These are phyloP conservation scores for Cryptosporidium xiaoi DNA, from an alignment of 169 alveolate genomes.

Conservation along the genomic window DNA sequence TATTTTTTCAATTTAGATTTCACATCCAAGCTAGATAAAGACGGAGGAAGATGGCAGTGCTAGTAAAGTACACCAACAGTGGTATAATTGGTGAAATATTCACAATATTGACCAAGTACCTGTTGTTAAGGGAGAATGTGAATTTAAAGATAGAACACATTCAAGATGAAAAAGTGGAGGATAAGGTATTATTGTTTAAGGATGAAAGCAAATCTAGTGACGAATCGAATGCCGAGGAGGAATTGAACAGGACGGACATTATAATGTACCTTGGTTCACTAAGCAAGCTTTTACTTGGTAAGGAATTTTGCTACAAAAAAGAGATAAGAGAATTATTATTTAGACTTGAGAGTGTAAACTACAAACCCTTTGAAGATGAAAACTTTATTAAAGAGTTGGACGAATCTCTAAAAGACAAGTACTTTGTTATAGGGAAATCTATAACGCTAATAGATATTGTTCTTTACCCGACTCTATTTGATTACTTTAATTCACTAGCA, in stretches of 20 bases:
- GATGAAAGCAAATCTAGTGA: not conserved
- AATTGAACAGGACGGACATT: conserved; percentile 6
- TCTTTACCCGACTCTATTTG: conserved; percentile 4
- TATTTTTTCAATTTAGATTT: not conserved
- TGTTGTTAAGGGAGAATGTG: conserved; percentile 3
- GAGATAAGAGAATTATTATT: conserved; percentile 21
- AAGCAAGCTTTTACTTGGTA: conserved; percentile 2
- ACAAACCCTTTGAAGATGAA: not conserved
- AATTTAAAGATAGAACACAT: conserved; percentile 1
- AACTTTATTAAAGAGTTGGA: conserved; percentile 9
- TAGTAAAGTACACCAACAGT: conserved; percentile 11
- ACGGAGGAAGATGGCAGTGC: not conserved
- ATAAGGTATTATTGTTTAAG: not conserved
- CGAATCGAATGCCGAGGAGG: too few relatives aligned
- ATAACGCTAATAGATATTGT: conserved; percentile 35
- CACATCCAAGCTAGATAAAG: too few relatives aligned
- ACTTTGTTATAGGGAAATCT: conserved; percentile 46
- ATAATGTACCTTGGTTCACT: conserved; percentile 33
- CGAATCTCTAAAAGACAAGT: conserved; percentile 18
- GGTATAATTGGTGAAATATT: not conserved
- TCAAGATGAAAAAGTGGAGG: not conserved
- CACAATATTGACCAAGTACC: conserved; percentile 2
- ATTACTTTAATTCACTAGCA: conserved; percentile 6
- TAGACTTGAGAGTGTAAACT: not conserved
- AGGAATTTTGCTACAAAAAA: conserved; percentile 2